Percentiles rank a stretch among this genome's conserved stretches.
phyloP scores from a whole-genome alignment of 495 filamentous ascomycete genomes.

The Hypomontagnella submonticulosa region DNA sequence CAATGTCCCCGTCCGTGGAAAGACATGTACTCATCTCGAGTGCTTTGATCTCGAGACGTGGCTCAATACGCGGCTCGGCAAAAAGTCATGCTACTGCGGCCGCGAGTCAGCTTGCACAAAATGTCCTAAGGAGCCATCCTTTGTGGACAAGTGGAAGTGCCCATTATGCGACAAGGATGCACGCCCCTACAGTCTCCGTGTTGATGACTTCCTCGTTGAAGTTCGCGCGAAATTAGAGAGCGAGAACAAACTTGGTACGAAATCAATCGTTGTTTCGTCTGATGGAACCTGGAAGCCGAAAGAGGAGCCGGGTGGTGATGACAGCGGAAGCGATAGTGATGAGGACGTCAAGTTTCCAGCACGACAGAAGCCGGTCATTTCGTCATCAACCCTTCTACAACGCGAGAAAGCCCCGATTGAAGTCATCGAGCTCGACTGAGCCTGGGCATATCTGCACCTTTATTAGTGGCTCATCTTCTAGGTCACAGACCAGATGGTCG shows the following conservation, averaged over 20 bases:
- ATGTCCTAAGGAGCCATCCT: conserved; percentile 59
- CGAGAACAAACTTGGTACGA: conserved; percentile 57
- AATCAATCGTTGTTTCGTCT: conserved; percentile 65
- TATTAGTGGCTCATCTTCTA: too few relatives aligned
- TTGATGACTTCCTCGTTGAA: conserved; percentile 75
- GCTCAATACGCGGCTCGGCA: conserved; percentile 68
- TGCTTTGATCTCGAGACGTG: conserved; percentile 91
- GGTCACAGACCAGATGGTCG: too few relatives aligned
- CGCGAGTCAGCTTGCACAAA: conserved; percentile 38
- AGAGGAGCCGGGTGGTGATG: conserved; percentile 46
- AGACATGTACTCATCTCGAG: conserved; percentile 71
- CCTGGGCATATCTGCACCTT: too few relatives aligned
- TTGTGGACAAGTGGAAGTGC: conserved; percentile 83
- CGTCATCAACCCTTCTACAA: background rate
- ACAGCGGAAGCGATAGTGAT: conserved; percentile 36
- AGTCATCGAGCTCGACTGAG: conserved; percentile 32
- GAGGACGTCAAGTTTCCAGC: conserved; percentile 8
- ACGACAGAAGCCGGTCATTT: background rate
- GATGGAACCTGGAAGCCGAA: conserved; percentile 69
- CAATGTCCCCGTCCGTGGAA: conserved; percentile 73
- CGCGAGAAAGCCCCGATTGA: conserved; percentile 23
- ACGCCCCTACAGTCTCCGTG: conserved; percentile 71
- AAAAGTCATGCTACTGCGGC: conserved; percentile 52
- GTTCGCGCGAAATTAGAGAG: conserved; percentile 63
- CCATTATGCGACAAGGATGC: conserved; percentile 82